Base-by-base conservation (phyloP, 192 early-diverging fungal genomes). In the Podila verticillata region DNA sequence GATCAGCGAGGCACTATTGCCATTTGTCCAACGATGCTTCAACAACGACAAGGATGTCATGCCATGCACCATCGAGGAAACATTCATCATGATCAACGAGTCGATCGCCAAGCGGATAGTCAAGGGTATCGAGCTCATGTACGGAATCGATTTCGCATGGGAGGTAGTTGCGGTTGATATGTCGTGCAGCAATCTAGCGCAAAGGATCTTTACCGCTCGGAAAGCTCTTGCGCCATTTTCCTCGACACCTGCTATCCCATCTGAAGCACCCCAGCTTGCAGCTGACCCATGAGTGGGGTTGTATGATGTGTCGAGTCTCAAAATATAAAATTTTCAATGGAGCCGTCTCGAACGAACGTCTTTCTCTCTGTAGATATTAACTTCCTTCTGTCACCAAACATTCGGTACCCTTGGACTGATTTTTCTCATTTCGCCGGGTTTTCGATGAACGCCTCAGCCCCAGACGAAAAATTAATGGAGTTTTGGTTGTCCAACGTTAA, bases 91-190 rank as follows among this genome's bases (percentile, higher is more conserved):
- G 48, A 86, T 90, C 66, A 73, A 81, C 57, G 89, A 95, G 63
- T 57, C 65, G 4, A 89, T 90, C 58, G 89, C 92, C 2, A 84
- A 83, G 62, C 86, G 95, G 19, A 90, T 97, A 24, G 94, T 93
- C 19, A 93, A 96, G 68, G 93, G 88, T 5, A 91, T 97, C 66
- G 90, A 91, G 57, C 84, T 91, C 32, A 87, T 93, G 61, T 96
- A 93, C 82, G 94, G 94, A 28, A 89, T 98, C 47, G 95, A 98
- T 63, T 96, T 98, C 85, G 90, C 94, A 7, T 93, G 91, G 90
- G 85, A 91, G 32, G 92, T 94, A 7, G 84, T 94, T 9, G 72
- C 74, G 5, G 63, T 84, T 19, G 88, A 90, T 57, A 66, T 70
- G 69, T 62, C 47, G 7, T 79, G 75, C 24, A 20, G 48, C 9